phyloP scores from a whole-genome alignment of 768 basidiomycete species.

The Hygrophorus pudorinus region DNA sequence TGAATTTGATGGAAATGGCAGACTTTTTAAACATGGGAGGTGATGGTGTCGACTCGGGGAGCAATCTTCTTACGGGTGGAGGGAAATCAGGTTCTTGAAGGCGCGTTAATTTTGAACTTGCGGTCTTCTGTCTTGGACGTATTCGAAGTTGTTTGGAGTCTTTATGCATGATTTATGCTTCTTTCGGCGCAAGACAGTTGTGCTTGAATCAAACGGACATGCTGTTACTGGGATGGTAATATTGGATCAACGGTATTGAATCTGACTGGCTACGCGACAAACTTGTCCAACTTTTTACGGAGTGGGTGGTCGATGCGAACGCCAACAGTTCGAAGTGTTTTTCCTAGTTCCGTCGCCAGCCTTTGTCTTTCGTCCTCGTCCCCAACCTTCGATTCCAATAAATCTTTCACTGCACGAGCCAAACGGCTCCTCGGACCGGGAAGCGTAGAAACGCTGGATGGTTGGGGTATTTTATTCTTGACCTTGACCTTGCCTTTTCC shows the following conservation, averaged over 20 bases:
- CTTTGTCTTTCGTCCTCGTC: constrained; percentile 34
- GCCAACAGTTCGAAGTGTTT: constrained; percentile 40
- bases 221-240: neutral
- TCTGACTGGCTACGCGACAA: constrained; percentile 19
- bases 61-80: no score
- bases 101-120: no score
- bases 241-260: neutral
- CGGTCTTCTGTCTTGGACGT: no score
- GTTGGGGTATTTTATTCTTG: constrained; percentile 32
- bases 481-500: constrained; percentile 32
- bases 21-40: neutral
- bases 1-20: neutral
- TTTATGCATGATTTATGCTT: no score
- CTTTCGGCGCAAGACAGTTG: no score
- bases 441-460: constrained; percentile 25
- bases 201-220: no score
- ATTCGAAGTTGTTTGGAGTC: no score
- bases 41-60: neutral
- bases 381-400: constrained; percentile 44
- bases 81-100: no score
- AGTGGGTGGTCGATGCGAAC: constrained; percentile 57
- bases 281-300: constrained; percentile 59
- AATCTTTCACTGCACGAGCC: constrained; percentile 54
- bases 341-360: constrained; percentile 42
- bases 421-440: constrained; percentile 54